Evolutionary conservation across 768 basidiomycete genomes (phyloP), one percentile per base, ranked within the genome.

Genomic region (Daedaleopsis sinensis): DNA sequence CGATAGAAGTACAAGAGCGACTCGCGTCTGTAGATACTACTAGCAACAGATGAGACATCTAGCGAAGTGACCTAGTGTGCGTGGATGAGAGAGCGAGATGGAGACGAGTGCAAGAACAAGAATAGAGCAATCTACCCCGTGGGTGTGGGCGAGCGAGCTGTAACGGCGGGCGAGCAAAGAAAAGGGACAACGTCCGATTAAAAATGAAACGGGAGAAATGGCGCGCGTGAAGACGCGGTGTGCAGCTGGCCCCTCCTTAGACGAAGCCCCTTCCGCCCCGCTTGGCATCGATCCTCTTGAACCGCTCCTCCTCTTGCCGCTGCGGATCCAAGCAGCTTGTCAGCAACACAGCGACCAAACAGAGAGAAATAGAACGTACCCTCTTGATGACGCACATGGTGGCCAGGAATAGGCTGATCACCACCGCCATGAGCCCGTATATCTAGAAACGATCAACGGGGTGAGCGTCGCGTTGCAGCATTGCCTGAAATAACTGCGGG

Each of bases 341-440:
- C 13, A 59, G 38, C 11, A 39, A 46, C 48, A 32, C 7, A 7
- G 27, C 27, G 27, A 32, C 27, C 3, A 32, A 32, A 32, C 4
- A 7, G 27, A 7, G 27, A 32, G n/a, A 32, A 32, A 32, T 32
- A 32, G 27, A 32, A 84, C 83, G 65, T 59, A 91, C 88, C 83
- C 91, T 92, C 71, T 90, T 93, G 70, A 97, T 93, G 46, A 96
- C 84, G 76, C 93, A 96, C 57, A 91, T 80, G 23, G 92, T 89
- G 8, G 91, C 86, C 51, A 96, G 78, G 71, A 94, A 84, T 63
- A 96, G 78, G 61, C 82, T 81, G 43, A 91, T 75, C 56, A 94
- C 79, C 66, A 94, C 82, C 9, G 89, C 87, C 84, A 92, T 93
- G 74, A 85, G 95, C 43, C 92, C 93, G 73, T 94, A 95, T 36